Evolutionary conservation across 257 asterid species (phyloP).

Genomic region (Fraxinus quadrangulata): DNA sequence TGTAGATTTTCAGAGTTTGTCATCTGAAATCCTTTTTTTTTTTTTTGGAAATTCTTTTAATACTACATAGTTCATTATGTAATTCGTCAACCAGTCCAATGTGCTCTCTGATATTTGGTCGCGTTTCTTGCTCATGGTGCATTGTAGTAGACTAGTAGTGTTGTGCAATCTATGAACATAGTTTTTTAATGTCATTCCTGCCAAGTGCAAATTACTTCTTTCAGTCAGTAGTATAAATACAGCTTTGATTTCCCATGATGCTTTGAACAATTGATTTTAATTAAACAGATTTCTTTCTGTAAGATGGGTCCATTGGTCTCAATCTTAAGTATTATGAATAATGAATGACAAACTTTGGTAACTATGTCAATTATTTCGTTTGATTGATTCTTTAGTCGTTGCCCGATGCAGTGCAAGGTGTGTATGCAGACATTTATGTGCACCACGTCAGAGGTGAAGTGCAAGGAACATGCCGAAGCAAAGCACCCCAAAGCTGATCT

Average conservation of each 20-base stretch:
- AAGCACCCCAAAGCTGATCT: slow-evolving; percentile 83
- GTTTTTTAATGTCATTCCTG: background rate
- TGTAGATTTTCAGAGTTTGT: background rate
- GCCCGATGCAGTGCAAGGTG: slow-evolving; percentile 49
- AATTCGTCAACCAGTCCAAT: background rate
- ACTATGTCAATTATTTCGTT: background rate
- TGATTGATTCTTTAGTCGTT: background rate
- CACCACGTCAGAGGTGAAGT: slow-evolving; percentile 91
- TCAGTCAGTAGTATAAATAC: background rate
- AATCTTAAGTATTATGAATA: background rate
- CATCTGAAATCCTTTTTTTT: background rate
- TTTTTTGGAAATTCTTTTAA: background rate
- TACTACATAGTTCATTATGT: background rate
- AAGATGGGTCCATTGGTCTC: background rate
- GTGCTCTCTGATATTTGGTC: background rate
- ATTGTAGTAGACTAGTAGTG: background rate
- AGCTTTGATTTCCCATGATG: background rate
- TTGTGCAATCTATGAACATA: background rate
- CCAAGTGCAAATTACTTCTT: background rate
- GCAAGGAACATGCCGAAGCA: slow-evolving; percentile 95
- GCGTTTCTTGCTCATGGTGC: background rate
- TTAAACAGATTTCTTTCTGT: background rate
- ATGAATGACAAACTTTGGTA: background rate
- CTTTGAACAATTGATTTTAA: background rate
- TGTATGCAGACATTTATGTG: slow-evolving; percentile 78